Evolutionary conservation across 140 eudicot species (phyloP).

Genomic region (Ambrosia hybrid): DNA sequence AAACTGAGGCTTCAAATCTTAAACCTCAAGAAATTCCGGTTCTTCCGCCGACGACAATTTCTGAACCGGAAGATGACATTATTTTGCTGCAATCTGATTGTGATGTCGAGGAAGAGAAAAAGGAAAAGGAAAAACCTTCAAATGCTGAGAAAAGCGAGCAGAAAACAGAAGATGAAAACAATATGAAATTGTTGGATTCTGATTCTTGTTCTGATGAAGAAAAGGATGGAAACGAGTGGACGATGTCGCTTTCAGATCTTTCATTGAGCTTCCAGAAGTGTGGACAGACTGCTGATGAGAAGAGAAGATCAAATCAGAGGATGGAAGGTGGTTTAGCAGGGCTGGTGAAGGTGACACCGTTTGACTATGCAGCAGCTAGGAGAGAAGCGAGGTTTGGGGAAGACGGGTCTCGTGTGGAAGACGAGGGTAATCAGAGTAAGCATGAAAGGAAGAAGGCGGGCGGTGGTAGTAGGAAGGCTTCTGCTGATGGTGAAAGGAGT

Average conservation of each 20-base stretch:
- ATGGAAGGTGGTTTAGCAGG: slow-evolving; percentile 24
- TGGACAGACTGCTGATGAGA: slow-evolving; percentile 41
- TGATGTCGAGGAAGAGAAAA: slow-evolving; percentile 48
- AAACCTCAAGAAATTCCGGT: slow-evolving; percentile 23
- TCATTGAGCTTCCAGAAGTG: slow-evolving; percentile 77
- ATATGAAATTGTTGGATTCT: slow-evolving; percentile 29
- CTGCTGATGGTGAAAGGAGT: slow-evolving; percentile 47
- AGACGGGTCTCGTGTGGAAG: slow-evolving; percentile 22
- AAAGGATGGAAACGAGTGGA: slow-evolving; percentile 49
- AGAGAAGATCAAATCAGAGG: slow-evolving; percentile 27
- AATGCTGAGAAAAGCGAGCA: slow-evolving; percentile 35
- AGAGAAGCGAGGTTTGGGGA: slow-evolving; percentile 64
- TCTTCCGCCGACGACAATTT: slow-evolving; percentile 14
- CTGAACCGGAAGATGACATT: slow-evolving; percentile 38
- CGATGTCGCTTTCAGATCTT: slow-evolving; percentile 58
- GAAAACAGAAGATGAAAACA: slow-evolving; percentile 48
- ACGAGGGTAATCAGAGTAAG: slow-evolving; percentile 15
- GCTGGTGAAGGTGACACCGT: slow-evolving; percentile 48
- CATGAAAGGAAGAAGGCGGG: slow-evolving; percentile 36
- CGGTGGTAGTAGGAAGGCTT: slow-evolving; percentile 32
- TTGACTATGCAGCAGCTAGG: slow-evolving; percentile 83
- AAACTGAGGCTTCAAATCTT: slow-evolving; percentile 27
- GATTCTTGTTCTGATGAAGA: slow-evolving; percentile 33
- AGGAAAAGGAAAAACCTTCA: neutral
- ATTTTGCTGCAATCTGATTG: slow-evolving; percentile 57